Evolutionary conservation across 768 basidiomycete species (phyloP).

Genomic region (Mycena sanguinolenta): DNA sequence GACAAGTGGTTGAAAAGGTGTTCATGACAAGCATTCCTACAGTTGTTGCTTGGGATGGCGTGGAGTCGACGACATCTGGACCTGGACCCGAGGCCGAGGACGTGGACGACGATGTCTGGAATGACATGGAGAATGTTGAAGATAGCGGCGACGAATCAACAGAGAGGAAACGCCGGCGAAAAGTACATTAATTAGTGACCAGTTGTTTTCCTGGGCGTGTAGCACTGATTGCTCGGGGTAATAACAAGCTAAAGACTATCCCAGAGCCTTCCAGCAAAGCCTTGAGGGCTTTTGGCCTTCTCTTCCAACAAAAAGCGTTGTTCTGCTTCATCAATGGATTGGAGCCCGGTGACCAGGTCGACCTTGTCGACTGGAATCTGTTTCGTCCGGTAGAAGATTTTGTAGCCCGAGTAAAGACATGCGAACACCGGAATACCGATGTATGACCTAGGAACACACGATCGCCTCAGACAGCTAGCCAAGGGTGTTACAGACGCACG

Average conservation of each 20-base stretch:
- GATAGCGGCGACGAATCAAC: slow-evolving; percentile 48
- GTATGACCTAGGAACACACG: slow-evolving; percentile 61
- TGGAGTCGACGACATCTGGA: slow-evolving; percentile 22
- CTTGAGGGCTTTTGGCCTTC: slow-evolving; percentile 53
- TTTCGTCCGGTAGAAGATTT: slow-evolving; percentile 51
- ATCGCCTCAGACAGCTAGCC: too few relatives aligned
- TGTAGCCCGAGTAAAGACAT: slow-evolving; percentile 52
- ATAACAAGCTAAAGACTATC: slow-evolving; percentile 50
- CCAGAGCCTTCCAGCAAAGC: slow-evolving; percentile 48
- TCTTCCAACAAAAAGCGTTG: slow-evolving; percentile 61
- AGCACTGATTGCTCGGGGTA: too few relatives aligned
- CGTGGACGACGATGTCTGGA: slow-evolving; percentile 73
- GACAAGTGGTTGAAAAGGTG: slow-evolving; percentile 71
- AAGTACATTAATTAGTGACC: slow-evolving; percentile 11
- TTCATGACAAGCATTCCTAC: slow-evolving; percentile 76
- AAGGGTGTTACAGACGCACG: too few relatives aligned
- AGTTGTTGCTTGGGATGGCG: slow-evolving; percentile 72
- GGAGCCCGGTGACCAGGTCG: slow-evolving; percentile 76
- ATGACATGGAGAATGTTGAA: slow-evolving; percentile 66
- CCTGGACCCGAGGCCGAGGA: slow-evolving; percentile 49
- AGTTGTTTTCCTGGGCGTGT: background rate
- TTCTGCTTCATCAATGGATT: slow-evolving; percentile 78
- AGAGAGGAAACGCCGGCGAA: slow-evolving; percentile 43
- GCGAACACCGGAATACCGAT: slow-evolving; percentile 58
- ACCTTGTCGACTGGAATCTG: slow-evolving; percentile 56